A percentile compares a stretch with the other conserved stretches of the same genome.
These are phyloP conservation scores for Ustanciosporium gigantosporum DNA, from an alignment of 1,284 basidiomycete species.

Conservation along the genomic window DNA sequence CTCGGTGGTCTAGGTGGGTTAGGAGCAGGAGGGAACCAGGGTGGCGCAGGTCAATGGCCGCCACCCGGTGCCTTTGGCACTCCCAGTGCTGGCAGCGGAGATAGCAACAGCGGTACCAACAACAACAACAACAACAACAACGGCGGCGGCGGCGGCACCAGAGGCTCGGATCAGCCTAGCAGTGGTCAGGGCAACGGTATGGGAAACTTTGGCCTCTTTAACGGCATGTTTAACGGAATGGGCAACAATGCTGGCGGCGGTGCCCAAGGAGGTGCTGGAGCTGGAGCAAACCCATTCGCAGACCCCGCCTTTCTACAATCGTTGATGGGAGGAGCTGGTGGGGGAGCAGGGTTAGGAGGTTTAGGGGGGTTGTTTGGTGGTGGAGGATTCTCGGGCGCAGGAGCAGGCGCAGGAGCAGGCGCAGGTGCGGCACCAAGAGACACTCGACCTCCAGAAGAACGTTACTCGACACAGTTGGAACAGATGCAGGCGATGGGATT, in stretches of 20 bases:
- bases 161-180: slow-evolving; percentile 2
- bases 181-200: slow-evolving; percentile 5
- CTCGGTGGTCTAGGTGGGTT: slow-evolving; percentile 15
- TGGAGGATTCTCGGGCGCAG: slow-evolving; percentile 14
- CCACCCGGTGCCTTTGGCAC: slow-evolving; percentile 46
- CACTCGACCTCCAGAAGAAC: slow-evolving; percentile 52
- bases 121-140: neutral
- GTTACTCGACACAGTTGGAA: slow-evolving; percentile 53
- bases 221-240: slow-evolving; percentile 8
- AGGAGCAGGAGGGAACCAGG: slow-evolving; percentile 10
- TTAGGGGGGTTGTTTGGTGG: slow-evolving; percentile 20
- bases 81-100: slow-evolving; percentile 1
- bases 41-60: slow-evolving; percentile 32
- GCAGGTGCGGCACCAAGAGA: slow-evolving; percentile 24
- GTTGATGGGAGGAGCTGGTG: slow-evolving; percentile 33
- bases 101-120: no score
- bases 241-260: slow-evolving; percentile 13
- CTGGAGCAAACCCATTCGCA: slow-evolving; percentile 13
- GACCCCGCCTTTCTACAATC: slow-evolving; percentile 34
- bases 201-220: slow-evolving; percentile 3
- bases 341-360: slow-evolving; percentile 21
- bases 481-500: slow-evolving; percentile 59
- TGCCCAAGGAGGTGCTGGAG: slow-evolving; percentile 1
- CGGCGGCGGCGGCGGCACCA: slow-evolving; percentile 2
- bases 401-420: neutral